Evolutionary conservation across 495 filamentous ascomycete species (phyloP).

Genomic region (Hypoxylon lenormandii): DNA sequence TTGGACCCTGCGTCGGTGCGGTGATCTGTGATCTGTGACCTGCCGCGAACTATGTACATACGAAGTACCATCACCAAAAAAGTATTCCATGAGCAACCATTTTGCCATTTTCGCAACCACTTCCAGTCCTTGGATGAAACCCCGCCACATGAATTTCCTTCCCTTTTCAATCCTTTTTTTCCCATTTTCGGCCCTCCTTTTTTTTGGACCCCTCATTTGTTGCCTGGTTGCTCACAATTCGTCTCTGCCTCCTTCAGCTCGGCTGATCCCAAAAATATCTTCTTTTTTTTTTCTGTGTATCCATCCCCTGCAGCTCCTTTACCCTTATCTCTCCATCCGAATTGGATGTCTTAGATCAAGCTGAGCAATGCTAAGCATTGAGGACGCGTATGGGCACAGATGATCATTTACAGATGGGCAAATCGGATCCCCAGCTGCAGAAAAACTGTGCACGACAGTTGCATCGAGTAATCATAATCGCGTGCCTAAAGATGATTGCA

Average conservation of each 20-base stretch:
- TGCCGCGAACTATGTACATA: slow-evolving; percentile 30
- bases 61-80: too few relatives aligned
- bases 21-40: slow-evolving; percentile 4
- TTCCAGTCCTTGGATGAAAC: slow-evolving; percentile 42
- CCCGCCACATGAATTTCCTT: slow-evolving; percentile 42
- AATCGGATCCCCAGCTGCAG: slow-evolving; percentile 19
- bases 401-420: slow-evolving; percentile 19
- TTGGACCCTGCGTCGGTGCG: slow-evolving; percentile 40
- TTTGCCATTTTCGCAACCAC: too few relatives aligned
- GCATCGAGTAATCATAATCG: slow-evolving; percentile 30
- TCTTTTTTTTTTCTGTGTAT: slow-evolving; percentile 36
- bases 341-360: slow-evolving; percentile 22
- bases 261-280: slow-evolving; percentile 14
- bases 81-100: slow-evolving; percentile 31
- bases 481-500: slow-evolving; percentile 22
- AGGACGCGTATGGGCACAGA: slow-evolving; percentile 29
- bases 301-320: slow-evolving; percentile 29
- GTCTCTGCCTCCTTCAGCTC: background rate
- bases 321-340: slow-evolving; percentile 28
- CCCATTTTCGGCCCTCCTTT: slow-evolving; percentile 21
- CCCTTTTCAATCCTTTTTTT: slow-evolving; percentile 7
- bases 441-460: slow-evolving; percentile 33
- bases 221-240: slow-evolving; percentile 16
- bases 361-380: slow-evolving; percentile 20
- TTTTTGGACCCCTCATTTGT: slow-evolving; percentile 33